phyloP scores from a whole-genome alignment of 306 rosid genomes.

The Lotus japonicus region DNA sequence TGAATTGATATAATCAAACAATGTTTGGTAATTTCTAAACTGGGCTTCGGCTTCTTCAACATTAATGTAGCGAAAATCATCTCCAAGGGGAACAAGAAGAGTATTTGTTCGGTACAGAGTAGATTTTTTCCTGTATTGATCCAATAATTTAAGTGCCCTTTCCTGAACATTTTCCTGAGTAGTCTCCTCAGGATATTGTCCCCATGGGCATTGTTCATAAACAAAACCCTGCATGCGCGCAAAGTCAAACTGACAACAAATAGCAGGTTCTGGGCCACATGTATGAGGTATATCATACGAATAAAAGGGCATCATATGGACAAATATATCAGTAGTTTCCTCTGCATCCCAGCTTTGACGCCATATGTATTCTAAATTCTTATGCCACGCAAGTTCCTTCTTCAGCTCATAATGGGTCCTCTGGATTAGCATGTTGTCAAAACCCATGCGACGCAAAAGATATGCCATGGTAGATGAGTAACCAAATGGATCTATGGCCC shows the following conservation, averaged over 20 bases:
- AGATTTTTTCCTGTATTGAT: conserved; percentile 93
- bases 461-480: conserved; percentile 98
- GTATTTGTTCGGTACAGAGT: conserved; percentile 88
- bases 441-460: conserved; percentile 99
- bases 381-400: conserved; percentile 86
- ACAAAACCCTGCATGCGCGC: conserved; percentile 65
- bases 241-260: conserved; percentile 97
- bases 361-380: conserved; percentile 88
- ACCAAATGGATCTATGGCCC: conserved; percentile 99
- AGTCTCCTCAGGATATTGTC: conserved; percentile 67
- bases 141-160: conserved; percentile 73
- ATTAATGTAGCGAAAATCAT: conserved; percentile 88
- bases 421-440: conserved; percentile 97
- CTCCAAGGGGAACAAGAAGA: conserved; percentile 95
- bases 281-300: conserved; percentile 98
- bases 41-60: conserved; percentile 88
- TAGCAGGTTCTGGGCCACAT: conserved; percentile 98
- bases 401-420: conserved; percentile 97
- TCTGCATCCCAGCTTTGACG: conserved; percentile 97
- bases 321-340: conserved; percentile 94
- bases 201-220: conserved; percentile 91
- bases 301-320: conserved; percentile 99
- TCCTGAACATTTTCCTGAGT: conserved; percentile 66
- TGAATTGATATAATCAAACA: conserved; percentile 89
- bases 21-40: conserved; percentile 75